Conservation (phyloP, 2,329 filamentous ascomycete genomes). For the Grosmannia serpens region DNA sequence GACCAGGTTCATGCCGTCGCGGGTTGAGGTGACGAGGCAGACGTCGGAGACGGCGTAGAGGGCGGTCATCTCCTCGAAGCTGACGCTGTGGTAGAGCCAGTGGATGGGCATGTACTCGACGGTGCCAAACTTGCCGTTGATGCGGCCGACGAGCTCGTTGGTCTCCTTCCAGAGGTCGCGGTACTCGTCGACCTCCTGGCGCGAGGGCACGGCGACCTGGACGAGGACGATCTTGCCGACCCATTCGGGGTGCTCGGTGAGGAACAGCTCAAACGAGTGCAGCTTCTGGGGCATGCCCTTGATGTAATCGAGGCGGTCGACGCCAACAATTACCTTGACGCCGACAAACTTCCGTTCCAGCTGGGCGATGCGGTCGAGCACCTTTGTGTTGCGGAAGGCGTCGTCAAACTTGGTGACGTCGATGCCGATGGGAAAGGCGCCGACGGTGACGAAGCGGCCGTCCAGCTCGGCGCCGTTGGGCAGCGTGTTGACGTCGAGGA, state of each 20-base stretch:
- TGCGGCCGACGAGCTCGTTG: constrained; percentile 91
- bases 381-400: constrained; percentile 71
- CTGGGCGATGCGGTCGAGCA: constrained; percentile 75
- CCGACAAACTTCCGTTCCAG: constrained; percentile 87
- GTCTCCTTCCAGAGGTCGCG: constrained; percentile 91
- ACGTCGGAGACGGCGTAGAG: constrained; percentile 88
- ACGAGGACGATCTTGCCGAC: constrained; percentile 94
- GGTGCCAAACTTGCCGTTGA: constrained; percentile 94
- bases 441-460: constrained; percentile 78
- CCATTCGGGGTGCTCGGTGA: constrained; percentile 96
- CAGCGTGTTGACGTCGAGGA: constrained; percentile 68
- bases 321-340: constrained; percentile 91
- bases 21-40: constrained; percentile 86
- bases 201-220: constrained; percentile 87
- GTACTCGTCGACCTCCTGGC: constrained; percentile 95
- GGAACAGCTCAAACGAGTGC: constrained; percentile 89
- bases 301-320: constrained; percentile 96
- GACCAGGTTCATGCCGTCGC: constrained; percentile 97
- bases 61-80: constrained; percentile 87
- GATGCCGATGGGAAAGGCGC: constrained; percentile 95
- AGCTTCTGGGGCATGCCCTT: constrained; percentile 97
- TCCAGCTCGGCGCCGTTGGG: constrained; percentile 90
- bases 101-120: constrained; percentile 99
- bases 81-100: constrained; percentile 93
- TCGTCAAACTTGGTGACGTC: constrained; percentile 94